Percentiles rank a stretch among this genome's conserved stretches.
Evolutionary conservation across 768 basidiomycete species (phyloP).

Genomic region (Leucocoprinus birnbaumii): DNA sequence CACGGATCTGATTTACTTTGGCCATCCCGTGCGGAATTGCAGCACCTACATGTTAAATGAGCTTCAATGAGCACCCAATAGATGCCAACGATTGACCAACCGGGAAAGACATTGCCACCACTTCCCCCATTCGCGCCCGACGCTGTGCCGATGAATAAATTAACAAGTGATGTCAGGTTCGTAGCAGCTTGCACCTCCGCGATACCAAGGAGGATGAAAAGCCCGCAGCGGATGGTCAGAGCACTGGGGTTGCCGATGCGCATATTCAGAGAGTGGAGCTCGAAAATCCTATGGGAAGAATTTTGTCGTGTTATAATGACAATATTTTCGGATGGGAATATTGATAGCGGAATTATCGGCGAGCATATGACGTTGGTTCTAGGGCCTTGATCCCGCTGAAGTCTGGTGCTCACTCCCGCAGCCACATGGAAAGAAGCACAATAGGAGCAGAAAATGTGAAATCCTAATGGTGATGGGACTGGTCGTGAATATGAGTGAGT

Average conservation of each 20-base stretch:
- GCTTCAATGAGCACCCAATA: neutral
- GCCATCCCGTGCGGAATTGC: constrained; percentile 52
- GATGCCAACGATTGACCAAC: constrained; percentile 16
- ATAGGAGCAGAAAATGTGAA: neutral
- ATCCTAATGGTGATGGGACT: neutral
- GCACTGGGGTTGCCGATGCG: neutral
- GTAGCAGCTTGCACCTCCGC: constrained; percentile 13
- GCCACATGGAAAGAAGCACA: neutral
- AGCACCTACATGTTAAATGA: constrained; percentile 24
- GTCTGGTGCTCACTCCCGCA: neutral
- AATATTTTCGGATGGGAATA: neutral
- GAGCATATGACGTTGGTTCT: too few species aligned
- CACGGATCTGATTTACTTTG: constrained; percentile 29
- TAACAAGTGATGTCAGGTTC: constrained; percentile 43
- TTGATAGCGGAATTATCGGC: neutral
- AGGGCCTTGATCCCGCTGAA: neutral
- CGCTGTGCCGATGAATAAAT: constrained; percentile 49
- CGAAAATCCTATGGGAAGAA: neutral
- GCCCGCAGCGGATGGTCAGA: neutral
- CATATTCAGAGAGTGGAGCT: neutral
- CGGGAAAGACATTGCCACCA: constrained; percentile 49
- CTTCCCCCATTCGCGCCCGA: constrained; percentile 42
- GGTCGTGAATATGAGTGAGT: neutral
- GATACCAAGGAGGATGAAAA: neutral
- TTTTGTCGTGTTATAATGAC: neutral